Percentiles rank a stretch among this genome's conserved stretches.
Conservation (phyloP, 2,329 filamentous ascomycete species). For the Cadophora sp. region DNA sequence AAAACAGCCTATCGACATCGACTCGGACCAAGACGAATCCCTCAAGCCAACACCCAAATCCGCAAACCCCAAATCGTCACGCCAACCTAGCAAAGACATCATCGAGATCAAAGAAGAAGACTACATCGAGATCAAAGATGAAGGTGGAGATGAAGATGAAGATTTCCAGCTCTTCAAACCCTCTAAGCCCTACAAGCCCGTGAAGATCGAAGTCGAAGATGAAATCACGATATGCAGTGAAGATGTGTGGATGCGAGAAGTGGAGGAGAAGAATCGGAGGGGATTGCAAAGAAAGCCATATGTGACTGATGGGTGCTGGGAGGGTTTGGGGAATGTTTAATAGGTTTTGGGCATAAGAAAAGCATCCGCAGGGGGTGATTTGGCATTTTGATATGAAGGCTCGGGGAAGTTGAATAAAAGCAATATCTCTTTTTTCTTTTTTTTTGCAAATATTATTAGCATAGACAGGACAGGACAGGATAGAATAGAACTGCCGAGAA, state of each 20-base stretch:
- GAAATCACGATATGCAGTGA: not conserved
- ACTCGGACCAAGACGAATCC: not conserved
- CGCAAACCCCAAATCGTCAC: not conserved
- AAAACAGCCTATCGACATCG: conserved; percentile 6
- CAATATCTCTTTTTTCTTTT: no score
- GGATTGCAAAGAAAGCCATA: not conserved
- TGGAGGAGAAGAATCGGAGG: not conserved
- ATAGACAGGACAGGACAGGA: no score
- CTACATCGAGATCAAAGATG: conserved; percentile 9
- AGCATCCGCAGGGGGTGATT: no score
- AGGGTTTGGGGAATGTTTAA: no score
- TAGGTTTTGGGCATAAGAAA: no score
- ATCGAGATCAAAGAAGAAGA: not conserved
- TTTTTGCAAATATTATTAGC: no score
- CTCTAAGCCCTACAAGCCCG: not conserved
- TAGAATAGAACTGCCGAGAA: no score
- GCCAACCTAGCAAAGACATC: not conserved
- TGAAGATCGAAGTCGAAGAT: not conserved
- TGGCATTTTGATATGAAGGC: no score
- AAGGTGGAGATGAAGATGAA: not conserved
- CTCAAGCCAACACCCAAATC: not conserved
- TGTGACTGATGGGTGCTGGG: no score
- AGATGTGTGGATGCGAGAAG: conserved; percentile 1
- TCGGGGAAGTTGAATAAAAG: no score
- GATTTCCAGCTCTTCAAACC: not conserved